Evolutionary conservation across 23 red algal genomes (phyloP), one percentile per base, ranked within the genome.

Genomic region (Gracilaria caudata): DNA sequence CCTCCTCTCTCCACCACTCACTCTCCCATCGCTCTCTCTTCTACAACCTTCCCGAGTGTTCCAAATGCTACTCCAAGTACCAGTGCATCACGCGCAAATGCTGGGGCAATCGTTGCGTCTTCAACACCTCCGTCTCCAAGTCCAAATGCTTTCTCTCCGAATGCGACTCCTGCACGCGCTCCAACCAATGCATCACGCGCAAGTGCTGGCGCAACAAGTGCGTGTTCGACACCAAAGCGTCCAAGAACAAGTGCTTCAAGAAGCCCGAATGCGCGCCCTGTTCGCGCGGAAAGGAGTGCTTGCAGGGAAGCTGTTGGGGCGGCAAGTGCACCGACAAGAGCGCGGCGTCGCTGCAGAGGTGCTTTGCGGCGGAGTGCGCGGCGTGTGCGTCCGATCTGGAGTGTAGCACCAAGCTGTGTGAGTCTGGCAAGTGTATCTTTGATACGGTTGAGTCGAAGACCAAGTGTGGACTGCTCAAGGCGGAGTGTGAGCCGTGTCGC

Each of bases 151-250:
- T 86, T 25, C 65, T 46, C 7, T 12, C 61, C 28, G 70, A 77
- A 3, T 88, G 84, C 59, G 68, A 35, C 19, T 4, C 41, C 0
- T 88, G 84, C 59, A 29, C 10, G 7, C 20, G 40, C 12, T 30
- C 25, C 37, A 29, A 7, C 6, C 11, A 73, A 17, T 86, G 82
- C 54, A 35, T n/a, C 26, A 75, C 82, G 8, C 11, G 3, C 9
- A 86, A 86, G 82, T 86, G 82, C 66, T 86, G 65, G 63, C 6
- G 46, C 60, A 34, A 61, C 19, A 73, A 55, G 46, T 87, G 83
- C 23, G 83, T 87, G 7, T 74, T 59, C 55, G 36, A 60, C 28
- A 87, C 83, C n/a, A 17, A 17, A 26, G 23, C 83, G 19, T 87
- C 83, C 14, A 53, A 20, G 44, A n/a, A 55, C 3, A 87, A 75